Percentiles rank a stretch among this genome's conserved stretches.
Conservation (phyloP, 1,139 yeast species). For the Zygoascus hellenicus region DNA sequence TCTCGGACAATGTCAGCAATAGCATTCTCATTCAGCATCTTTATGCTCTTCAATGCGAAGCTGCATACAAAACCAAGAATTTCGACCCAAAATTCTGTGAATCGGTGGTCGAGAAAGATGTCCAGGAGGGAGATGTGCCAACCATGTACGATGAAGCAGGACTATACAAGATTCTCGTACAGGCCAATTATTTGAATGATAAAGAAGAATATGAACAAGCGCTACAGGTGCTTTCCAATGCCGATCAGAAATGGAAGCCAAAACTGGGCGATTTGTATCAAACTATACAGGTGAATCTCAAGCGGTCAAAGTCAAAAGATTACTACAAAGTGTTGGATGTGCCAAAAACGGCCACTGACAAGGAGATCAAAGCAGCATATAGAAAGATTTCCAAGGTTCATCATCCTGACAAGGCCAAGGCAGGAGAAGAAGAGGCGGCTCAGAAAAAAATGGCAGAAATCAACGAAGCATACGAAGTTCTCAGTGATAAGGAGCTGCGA, state of each 20-base stretch:
- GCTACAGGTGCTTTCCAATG: slow-evolving; percentile 1
- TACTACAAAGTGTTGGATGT: slow-evolving; percentile 78
- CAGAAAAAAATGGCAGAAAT: slow-evolving; percentile 86
- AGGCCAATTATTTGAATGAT: slow-evolving; percentile 38
- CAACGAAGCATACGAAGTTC: slow-evolving; percentile 86
- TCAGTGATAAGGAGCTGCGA: slow-evolving; percentile 60
- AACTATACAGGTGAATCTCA: slow-evolving; percentile 47
- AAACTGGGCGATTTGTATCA: slow-evolving; percentile 46
- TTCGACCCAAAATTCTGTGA: slow-evolving; percentile 3
- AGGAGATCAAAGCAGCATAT: slow-evolving; percentile 76
- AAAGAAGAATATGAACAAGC: slow-evolving; percentile 9
- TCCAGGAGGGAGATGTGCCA: slow-evolving; percentile 1
- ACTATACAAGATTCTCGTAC: slow-evolving; percentile 31
- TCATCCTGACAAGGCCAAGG: slow-evolving; percentile 88
- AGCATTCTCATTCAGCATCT: slow-evolving; percentile 1
- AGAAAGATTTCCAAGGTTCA: slow-evolving; percentile 69
- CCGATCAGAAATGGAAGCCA: slow-evolving; percentile 37
- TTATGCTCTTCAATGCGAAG: slow-evolving; percentile 8
- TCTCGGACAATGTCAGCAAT: slow-evolving; percentile 7
- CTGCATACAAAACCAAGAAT: slow-evolving; percentile 6
- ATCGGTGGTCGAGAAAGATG: neutral
- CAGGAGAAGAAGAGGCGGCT: slow-evolving; percentile 61
- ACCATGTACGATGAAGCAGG: slow-evolving; percentile 6
- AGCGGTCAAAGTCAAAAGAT: slow-evolving; percentile 56
- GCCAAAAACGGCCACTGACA: slow-evolving; percentile 58